Conservation (phyloP, 208 protist species). For the Lotmaria passim region DNA sequence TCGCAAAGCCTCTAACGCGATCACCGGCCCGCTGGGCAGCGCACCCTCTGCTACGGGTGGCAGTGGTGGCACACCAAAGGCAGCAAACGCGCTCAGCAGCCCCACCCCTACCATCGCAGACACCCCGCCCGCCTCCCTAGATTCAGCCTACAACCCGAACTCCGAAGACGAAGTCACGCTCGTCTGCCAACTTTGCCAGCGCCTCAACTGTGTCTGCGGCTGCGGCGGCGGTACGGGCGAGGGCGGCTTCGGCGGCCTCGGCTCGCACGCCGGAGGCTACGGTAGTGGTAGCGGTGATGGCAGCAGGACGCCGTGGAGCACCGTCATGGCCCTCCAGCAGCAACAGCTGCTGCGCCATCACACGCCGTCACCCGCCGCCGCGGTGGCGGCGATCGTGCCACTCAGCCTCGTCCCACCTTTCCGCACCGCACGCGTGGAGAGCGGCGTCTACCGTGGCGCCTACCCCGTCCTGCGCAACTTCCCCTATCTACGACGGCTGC, state of each 20-base stretch:
- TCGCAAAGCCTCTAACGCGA: neutral
- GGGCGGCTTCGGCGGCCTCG: neutral
- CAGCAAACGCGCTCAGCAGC: neutral
- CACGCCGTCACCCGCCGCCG: neutral
- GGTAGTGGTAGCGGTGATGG: neutral
- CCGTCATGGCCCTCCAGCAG: slow-evolving; percentile 2
- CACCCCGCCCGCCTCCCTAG: slow-evolving; percentile 1
- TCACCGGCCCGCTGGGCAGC: neutral
- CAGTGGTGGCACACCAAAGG: slow-evolving; percentile 3
- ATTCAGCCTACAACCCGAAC: neutral
- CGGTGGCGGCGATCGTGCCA: slow-evolving; percentile 28
- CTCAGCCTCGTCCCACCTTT: slow-evolving; percentile 76
- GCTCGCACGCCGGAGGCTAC: neutral
- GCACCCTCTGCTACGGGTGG: neutral
- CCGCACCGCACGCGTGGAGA: slow-evolving; percentile 78
- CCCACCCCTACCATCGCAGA: neutral
- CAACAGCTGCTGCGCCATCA: slow-evolving; percentile 9
- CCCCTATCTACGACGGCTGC: slow-evolving; percentile 55
- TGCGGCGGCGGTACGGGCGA: slow-evolving; percentile 3
- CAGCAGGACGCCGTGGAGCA: neutral
- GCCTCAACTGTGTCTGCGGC: slow-evolving; percentile 1
- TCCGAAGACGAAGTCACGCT: slow-evolving; percentile 5
- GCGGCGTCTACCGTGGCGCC: slow-evolving; percentile 81
- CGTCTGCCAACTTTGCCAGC: neutral
- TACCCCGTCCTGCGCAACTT: slow-evolving; percentile 89